Evolutionary conservation across 2,329 filamentous ascomycete genomes (phyloP).

Genomic region (Metarhizium robertsii): DNA sequence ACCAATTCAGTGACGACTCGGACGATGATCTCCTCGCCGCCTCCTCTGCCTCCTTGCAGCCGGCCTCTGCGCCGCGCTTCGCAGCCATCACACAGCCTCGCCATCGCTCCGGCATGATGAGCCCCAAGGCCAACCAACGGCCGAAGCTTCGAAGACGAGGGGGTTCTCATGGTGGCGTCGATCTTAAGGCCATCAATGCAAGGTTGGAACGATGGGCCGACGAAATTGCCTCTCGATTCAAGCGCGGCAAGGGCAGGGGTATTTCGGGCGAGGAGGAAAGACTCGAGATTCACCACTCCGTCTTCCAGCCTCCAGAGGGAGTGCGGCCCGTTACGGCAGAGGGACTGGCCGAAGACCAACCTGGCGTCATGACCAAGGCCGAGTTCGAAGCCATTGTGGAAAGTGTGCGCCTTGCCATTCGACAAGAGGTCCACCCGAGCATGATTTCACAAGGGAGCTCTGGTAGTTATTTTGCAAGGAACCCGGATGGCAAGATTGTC

Average conservation of each 20-base stretch:
- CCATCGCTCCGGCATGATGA: conserved; percentile 50
- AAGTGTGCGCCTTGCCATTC: conserved; percentile 82
- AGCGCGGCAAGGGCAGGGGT: conserved; percentile 68
- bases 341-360: conserved; percentile 53
- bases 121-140: conserved; percentile 34
- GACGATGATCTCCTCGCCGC: conserved; percentile 52
- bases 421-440: conserved; percentile 82
- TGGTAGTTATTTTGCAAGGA: conserved; percentile 94
- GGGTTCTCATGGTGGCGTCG: conserved; percentile 77
- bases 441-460: conserved; percentile 97
- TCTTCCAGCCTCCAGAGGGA: conserved; percentile 89
- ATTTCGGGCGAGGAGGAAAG: conserved; percentile 69
- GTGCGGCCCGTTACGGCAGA: conserved; percentile 72
- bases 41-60: conserved; percentile 46
- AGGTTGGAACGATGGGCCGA: conserved; percentile 93
- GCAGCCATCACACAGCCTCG: conserved; percentile 53
- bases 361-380: conserved; percentile 61
- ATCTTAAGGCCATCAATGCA: conserved; percentile 97
- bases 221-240: conserved; percentile 95
- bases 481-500: conserved; percentile 84
- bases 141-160: conserved; percentile 36
- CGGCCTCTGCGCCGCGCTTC: conserved; percentile 52
- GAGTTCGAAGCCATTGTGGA: conserved; percentile 86
- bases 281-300: conserved; percentile 92
- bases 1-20: conserved; percentile 64